phyloP scores from a whole-genome alignment of 805 yeast genomes.

The Candida suzukii region DNA sequence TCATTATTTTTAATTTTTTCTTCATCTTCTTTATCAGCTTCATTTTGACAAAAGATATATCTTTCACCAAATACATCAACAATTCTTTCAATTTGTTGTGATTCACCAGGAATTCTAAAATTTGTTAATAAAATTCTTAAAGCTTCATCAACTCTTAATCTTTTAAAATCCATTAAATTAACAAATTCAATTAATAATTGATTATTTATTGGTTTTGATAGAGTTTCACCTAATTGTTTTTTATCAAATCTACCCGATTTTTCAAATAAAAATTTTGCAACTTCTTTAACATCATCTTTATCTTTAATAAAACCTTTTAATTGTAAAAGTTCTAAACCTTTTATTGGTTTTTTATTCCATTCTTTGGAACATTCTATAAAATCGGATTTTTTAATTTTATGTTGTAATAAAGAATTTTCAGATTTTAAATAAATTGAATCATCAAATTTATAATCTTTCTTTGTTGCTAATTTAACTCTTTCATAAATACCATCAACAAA shows the following conservation, averaged over 20 bases:
- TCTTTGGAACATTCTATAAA: constrained; percentile 68
- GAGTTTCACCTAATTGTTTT: constrained; percentile 75
- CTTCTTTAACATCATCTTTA: constrained; percentile 42
- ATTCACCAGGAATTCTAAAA: constrained; percentile 94
- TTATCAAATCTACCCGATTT: constrained; percentile 82
- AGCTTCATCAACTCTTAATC: constrained; percentile 88
- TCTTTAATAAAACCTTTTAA: constrained; percentile 56
- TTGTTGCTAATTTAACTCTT: constrained; percentile 31
- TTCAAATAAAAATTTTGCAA: constrained; percentile 71
- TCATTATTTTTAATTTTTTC: constrained; percentile 15
- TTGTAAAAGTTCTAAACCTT: constrained; percentile 62
- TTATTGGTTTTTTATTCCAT: constrained; percentile 74
- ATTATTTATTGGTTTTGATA: constrained; percentile 68
- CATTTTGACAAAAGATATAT: constrained; percentile 58
- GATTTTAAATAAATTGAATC: constrained; percentile 5
- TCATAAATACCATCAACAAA: constrained; percentile 58
- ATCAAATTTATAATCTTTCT: constrained; percentile 15
- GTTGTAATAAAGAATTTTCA: constrained; percentile 29
- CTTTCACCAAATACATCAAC: constrained; percentile 81
- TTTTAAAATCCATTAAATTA: constrained; percentile 63
- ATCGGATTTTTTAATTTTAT: constrained; percentile 56
- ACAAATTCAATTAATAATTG: constrained; percentile 60
- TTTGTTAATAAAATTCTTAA: constrained; percentile 72
- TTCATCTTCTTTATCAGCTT: constrained; percentile 13
- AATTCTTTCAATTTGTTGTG: constrained; percentile 91